phyloP scores from a whole-genome alignment of 208 protist species.

The Acanthamoeba lugdunensis region DNA sequence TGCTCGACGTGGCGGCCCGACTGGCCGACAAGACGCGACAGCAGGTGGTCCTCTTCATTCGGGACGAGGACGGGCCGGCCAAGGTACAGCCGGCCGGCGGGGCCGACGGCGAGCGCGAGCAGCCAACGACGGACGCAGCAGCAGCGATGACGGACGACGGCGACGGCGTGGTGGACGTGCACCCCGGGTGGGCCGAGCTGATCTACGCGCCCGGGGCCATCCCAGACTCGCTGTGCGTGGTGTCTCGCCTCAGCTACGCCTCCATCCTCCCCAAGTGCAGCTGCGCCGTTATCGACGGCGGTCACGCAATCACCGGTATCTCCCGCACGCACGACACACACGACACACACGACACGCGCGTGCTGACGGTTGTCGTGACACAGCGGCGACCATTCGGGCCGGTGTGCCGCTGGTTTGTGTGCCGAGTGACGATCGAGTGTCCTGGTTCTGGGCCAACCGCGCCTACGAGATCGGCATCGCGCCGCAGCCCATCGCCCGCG shows the following conservation, averaged over 20 bases:
- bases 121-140: not conserved
- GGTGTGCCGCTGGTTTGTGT: not conserved
- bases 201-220: not conserved
- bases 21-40: not conserved
- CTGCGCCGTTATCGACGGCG: slow-evolving; percentile 2
- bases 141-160: not conserved
- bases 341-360: too few relatives aligned
- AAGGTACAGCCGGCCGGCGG: not conserved
- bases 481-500: not conserved
- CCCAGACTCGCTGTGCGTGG: slow-evolving; percentile 3
- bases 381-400: not conserved
- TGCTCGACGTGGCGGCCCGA: not conserved
- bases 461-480: not conserved
- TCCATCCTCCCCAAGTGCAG: not conserved
- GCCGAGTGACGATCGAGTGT: not conserved
- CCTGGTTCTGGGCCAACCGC: slow-evolving; percentile 39
- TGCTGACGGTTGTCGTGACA: not conserved
- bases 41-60: slow-evolving; percentile 6
- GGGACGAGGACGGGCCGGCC: slow-evolving; percentile 1
- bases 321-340: too few relatives aligned
- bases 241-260: not conserved
- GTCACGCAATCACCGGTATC: not conserved
- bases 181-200: not conserved
- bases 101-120: too few relatives aligned
- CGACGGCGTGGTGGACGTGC: slow-evolving; percentile 13